Percentiles rank a stretch among this genome's conserved stretches.
Evolutionary conservation across 129 eudicot genomes (phyloP).

Genomic region (Daucus carota): DH1_v3.0 NC_030382.2:57726501-57727000

Average conservation of each 20-base stretch:
- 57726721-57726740: background rate
- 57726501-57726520: background rate
- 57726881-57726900: too few relatives aligned
- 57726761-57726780: background rate
- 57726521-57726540: background rate
- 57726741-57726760: background rate
- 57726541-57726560: background rate
- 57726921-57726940: too few relatives aligned
- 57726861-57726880: too few relatives aligned
- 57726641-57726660: conserved; percentile 93
- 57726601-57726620: background rate
- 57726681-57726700: background rate
- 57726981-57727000: too few relatives aligned
- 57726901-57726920: too few relatives aligned
- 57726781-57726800: too few relatives aligned
- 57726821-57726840: too few relatives aligned
- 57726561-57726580: background rate
- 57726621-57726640: conserved; percentile 96
- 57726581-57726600: background rate
- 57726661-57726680: conserved; percentile 7
- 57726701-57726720: background rate
- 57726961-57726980: too few relatives aligned
- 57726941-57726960: too few relatives aligned
- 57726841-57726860: too few relatives aligned
- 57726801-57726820: too few relatives aligned